Base-by-base conservation (phyloP, 2,329 filamentous ascomycete genomes). In the Penicillium thymicola region DNA sequence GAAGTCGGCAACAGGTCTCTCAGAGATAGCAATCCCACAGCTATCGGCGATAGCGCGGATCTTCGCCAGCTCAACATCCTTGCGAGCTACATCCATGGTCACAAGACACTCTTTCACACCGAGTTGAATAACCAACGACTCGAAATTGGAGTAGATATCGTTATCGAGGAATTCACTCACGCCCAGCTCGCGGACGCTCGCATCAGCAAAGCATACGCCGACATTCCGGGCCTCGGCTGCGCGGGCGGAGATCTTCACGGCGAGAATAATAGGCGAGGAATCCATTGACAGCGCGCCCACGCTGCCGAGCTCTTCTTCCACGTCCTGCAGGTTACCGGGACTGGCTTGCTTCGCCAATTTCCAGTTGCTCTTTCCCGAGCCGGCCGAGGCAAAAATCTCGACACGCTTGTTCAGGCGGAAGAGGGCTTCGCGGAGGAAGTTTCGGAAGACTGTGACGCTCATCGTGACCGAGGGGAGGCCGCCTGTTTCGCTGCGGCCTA, bases 111-210 rank as follows among this genome's bases (percentile, higher is more conserved):
- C 94, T 70, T 92, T 94, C 21, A 97, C 91, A 6, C 94, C 94
- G 3, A 99, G 85, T 71, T 99, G 95, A 64, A 99, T 99, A 51
- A 99, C 84, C 18, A 99, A 82, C 3, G 92, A 92, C 76, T 99
- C 94, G 64, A 99, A 95, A 73, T 99, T 99, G 51, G 93, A 97
- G 78, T 95, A 99, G 10, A 97, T 81, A 71, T 99, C 94, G 70
- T 97, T 99, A 80, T 99, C 94, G n/a, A 96, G 84, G 64, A 99
- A 99, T 71, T 99, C 95, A 79, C 90, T 96, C 52, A 99, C 92
- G 9, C 94, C 94, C 2, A 99, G 82, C 78, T 99, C 94, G 50
- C 94, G 84, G 27, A 97, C 93, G 64, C 91, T 97, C 1, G 95
- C 94, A 79, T 99, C 94, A 8, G 94, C 95, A 71, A 99, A 99